Evolutionary conservation across 208 protist species (phyloP), one percentile per base, ranked within the genome.

Genomic region (Crithidia fasciculata): DNA sequence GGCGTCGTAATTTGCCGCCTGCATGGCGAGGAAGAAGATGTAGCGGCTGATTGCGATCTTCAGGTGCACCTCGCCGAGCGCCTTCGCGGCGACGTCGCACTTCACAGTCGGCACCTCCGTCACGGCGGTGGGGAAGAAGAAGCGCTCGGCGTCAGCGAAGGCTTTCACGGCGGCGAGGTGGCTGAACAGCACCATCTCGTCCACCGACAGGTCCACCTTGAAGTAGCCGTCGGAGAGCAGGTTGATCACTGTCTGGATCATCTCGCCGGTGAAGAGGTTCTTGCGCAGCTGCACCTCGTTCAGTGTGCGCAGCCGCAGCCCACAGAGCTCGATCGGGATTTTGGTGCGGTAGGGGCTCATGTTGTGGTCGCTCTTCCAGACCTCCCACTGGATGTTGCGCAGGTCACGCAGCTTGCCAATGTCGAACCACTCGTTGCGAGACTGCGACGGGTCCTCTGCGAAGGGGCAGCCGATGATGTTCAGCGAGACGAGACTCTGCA

Each of bases 1-100:
- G 8, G 88, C 84, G 60, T 94, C 87, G 79, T 91, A 94, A 76
- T 96, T 96, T 16, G 89, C 90, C 10, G 90, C 88, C 78, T 96
- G 92, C 76, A 96, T 86, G 37, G 92, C 85, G 1, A 96, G 78
- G 64, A 96, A 96, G 75, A 95, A 96, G 39, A 96, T 91, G 79
- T 96, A 96, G 15, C 92, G 89, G 69, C 78, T 89, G 52, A 96
- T 74, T 12, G 82, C 75, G 18, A 96, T 90, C 50, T 76, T 83
- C 52, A 91, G 58, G 74, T 87, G 81, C 43, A 85, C 66, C 54
- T 82, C 61, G 5, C 72, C 71, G 2, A 89, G 66, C 37, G 63
- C 18, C 6, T 62, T 63, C 3, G 64, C 47, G 15, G 65, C 37
- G 53, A 69, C 18, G 36, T 12, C 13, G 44, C 44, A 69, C 15